Conservation (phyloP, 2,329 filamentous ascomycete species). For the Coccinonectria pachysandricola region DNA sequence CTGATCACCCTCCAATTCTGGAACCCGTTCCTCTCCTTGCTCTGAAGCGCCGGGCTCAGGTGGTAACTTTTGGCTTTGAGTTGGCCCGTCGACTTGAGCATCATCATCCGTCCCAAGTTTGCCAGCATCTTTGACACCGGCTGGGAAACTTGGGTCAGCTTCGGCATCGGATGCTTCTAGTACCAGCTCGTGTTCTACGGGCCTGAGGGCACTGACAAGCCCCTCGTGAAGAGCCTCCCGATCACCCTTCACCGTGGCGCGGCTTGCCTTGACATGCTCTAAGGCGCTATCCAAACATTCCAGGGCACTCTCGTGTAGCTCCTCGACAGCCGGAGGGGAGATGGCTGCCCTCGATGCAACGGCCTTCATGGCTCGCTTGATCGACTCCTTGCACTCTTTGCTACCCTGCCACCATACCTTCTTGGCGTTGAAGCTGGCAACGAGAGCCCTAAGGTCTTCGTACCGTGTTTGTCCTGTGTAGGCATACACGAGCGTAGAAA, state of each 20-base stretch:
- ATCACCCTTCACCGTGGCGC: constrained; percentile 10
- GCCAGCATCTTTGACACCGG: no score
- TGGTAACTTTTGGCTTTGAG: no score
- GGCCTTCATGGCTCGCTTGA: constrained; percentile 28
- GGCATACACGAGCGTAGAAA: constrained; percentile 25
- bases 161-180: no score
- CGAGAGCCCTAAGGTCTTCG: constrained; percentile 19
- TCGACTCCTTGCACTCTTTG: constrained; percentile 26
- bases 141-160: no score
- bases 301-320: constrained; percentile 17
- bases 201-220: constrained; percentile 12
- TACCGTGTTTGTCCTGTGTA: constrained; percentile 25
- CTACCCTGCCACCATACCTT: constrained; percentile 28
- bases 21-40: constrained; percentile 4
- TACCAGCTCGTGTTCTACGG: constrained; percentile 6
- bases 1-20: constrained; percentile 5
- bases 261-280: constrained; percentile 14
- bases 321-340: constrained; percentile 1
- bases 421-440: constrained; percentile 21
- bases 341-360: constrained; percentile 17
- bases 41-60: no score
- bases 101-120: no score
- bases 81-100: no score
- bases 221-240: constrained; percentile 9
- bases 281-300: constrained; percentile 10